Evolutionary conservation across 2,329 filamentous ascomycete genomes (phyloP).

Genomic region (Fusarium duplospermum): DNA sequence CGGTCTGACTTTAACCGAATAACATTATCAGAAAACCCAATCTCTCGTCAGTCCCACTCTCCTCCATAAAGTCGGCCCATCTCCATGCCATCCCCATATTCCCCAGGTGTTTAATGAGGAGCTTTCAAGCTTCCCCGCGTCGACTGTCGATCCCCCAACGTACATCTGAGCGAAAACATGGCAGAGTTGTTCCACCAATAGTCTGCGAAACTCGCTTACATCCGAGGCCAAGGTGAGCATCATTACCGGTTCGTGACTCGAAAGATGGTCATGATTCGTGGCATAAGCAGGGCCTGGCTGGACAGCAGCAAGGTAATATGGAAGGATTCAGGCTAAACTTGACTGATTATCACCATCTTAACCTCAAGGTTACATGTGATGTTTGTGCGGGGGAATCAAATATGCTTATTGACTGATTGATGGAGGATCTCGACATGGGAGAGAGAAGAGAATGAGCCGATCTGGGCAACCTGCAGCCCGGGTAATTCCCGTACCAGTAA

Average conservation of each 20-base stretch:
- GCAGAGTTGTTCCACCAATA: conserved; percentile 5
- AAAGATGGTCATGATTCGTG: background rate
- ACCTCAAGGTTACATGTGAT: background rate
- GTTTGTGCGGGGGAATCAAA: background rate
- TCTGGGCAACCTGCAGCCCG: background rate
- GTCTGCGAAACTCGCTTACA: background rate
- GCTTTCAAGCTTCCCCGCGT: conserved; percentile 2
- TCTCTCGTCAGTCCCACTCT: background rate
- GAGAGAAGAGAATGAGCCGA: background rate
- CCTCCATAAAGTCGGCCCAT: background rate
- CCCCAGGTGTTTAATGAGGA: background rate
- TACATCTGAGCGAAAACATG: background rate
- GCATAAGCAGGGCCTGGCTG: background rate
- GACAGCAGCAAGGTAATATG: background rate
- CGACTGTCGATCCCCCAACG: background rate
- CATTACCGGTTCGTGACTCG: background rate
- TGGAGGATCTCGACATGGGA: background rate
- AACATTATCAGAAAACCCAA: background rate
- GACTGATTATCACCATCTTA: background rate
- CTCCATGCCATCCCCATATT: conserved; percentile 3
- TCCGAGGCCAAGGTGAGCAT: background rate
- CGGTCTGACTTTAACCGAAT: background rate
- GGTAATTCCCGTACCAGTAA: background rate
- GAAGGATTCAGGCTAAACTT: conserved; percentile 2
- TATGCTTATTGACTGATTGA: background rate